phyloP scores from a whole-genome alignment of 306 rosid genomes.

The Cyamopsis tetragonoloba region DNA sequence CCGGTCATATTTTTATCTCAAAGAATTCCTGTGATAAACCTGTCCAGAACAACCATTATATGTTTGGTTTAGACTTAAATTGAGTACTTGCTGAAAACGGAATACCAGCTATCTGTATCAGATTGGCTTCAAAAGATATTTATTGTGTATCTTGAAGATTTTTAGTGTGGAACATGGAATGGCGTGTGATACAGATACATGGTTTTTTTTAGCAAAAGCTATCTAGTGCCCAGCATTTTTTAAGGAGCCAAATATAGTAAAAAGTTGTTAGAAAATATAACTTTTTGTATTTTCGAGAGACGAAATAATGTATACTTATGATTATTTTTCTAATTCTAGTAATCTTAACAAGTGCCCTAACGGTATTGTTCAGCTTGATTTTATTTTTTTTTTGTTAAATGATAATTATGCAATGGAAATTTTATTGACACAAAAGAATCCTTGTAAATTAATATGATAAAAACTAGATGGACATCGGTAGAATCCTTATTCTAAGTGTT shows the following conservation, averaged over 20 bases:
- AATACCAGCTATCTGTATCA: background rate
- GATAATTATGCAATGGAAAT: background rate
- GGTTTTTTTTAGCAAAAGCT: background rate
- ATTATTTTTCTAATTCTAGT: too few species aligned
- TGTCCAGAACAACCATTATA: conserved; percentile 9
- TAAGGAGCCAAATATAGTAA: too few species aligned
- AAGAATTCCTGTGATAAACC: background rate
- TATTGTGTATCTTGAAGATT: background rate
- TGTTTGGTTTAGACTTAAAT: conserved; percentile 1
- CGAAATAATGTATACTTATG: too few species aligned
- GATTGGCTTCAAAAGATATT: background rate
- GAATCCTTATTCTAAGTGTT: background rate
- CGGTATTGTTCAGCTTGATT: too few species aligned
- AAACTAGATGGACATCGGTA: background rate
- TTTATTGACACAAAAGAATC: background rate
- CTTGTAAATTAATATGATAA: background rate
- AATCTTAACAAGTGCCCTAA: too few species aligned
- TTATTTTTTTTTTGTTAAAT: background rate
- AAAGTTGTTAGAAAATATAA: too few species aligned
- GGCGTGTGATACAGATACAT: background rate
- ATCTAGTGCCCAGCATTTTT: too few species aligned
- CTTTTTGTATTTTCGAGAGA: too few species aligned
- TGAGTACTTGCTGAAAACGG: background rate
- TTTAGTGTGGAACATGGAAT: background rate
- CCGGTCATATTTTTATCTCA: conserved; percentile 10